Evolutionary conservation across 2,329 filamentous ascomycete species (phyloP).

Genomic region (Ophiostoma angusticollis): DNA sequence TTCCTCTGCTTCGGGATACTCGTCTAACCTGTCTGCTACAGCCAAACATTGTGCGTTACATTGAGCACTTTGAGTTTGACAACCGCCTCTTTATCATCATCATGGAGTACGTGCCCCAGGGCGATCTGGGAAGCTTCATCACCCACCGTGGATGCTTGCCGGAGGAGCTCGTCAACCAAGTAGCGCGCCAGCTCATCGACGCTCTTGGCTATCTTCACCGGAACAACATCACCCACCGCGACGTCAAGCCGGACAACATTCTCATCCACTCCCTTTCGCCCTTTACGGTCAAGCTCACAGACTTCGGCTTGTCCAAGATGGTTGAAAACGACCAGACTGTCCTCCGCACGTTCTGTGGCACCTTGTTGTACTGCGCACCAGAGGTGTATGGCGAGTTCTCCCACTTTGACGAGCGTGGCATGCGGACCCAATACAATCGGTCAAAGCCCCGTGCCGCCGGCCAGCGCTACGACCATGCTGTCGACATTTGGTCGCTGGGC

Average conservation of each 20-base stretch:
- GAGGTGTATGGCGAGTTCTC: slow-evolving; percentile 76
- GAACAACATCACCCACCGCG: slow-evolving; percentile 88
- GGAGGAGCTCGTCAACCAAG: slow-evolving; percentile 56
- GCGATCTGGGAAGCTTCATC: slow-evolving; percentile 70
- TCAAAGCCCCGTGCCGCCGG: slow-evolving; percentile 39
- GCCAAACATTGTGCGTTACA: slow-evolving; percentile 83
- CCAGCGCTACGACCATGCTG: slow-evolving; percentile 74
- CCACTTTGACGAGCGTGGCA: slow-evolving; percentile 54
- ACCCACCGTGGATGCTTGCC: slow-evolving; percentile 45
- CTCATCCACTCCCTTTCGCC: slow-evolving; percentile 63
- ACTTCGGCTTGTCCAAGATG: slow-evolving; percentile 94
- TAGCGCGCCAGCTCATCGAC: slow-evolving; percentile 64
- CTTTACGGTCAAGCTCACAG: slow-evolving; percentile 78
- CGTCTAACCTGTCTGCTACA: slow-evolving; percentile 20
- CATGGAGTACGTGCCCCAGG: slow-evolving; percentile 81
- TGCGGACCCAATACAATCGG: slow-evolving; percentile 38
- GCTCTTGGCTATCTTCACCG: slow-evolving; percentile 78
- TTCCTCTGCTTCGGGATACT: not conserved
- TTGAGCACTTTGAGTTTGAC: slow-evolving; percentile 75
- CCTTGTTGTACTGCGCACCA: slow-evolving; percentile 86
- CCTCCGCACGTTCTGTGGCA: slow-evolving; percentile 91
- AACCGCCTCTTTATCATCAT: slow-evolving; percentile 84
- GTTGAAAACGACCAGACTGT: slow-evolving; percentile 84
- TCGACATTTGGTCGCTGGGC: slow-evolving; percentile 93
- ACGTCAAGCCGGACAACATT: slow-evolving; percentile 98